Base-by-base conservation (phyloP, 1,139 yeast species). In the Protomyces arabidopsidicola region DNA sequence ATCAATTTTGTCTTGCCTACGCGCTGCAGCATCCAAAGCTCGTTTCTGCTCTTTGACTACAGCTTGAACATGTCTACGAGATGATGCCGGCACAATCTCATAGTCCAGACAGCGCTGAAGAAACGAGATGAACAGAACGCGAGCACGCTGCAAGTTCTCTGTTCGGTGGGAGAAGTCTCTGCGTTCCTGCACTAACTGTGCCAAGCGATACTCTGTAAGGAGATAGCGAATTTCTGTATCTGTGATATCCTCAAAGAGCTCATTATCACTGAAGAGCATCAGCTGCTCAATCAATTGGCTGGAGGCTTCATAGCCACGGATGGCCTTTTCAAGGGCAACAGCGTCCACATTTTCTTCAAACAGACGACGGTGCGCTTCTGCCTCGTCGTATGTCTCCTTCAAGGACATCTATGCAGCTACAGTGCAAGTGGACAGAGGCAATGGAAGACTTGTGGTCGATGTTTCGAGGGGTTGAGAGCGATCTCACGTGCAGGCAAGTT, bases 211-310 rank as follows among this genome's bases (percentile, higher is more conserved):
- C 60, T 80, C 79, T 1, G 83, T 69, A 24, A 79, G 76, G 55
- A 85, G 71, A 68, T 81, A 86, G 42, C 81, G 82, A 2, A 87
- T 72, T 64, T 85, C 82, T 36, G 72, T 72, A 1, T 87, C 82
- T 54, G 79, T 75, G 10, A 86, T 70, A 69, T 87, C 93, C 2
- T 80, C 82, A 8, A 84, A 69, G 2, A 74, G 70, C 70, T 87
- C 91, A 70, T 85, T 85, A 24, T 76, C 76, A 69, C 88, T 84
- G 74, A 84, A 86, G 52, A 87, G 72, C 31, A 78, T 75, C 48
- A 82, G 72, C 53, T 69, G 69, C 16, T 70, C 70, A 20, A 74
- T 71, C 34, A 69, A 60, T 10, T 67, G 65, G 27, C 67, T 66
- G 64, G 75, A 71, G 16, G 53, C 22, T 16, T 35, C 59, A 31